Evolutionary conservation across 2,329 filamentous ascomycete genomes (phyloP).

Genomic region (Hypoxylon sp.): DNA sequence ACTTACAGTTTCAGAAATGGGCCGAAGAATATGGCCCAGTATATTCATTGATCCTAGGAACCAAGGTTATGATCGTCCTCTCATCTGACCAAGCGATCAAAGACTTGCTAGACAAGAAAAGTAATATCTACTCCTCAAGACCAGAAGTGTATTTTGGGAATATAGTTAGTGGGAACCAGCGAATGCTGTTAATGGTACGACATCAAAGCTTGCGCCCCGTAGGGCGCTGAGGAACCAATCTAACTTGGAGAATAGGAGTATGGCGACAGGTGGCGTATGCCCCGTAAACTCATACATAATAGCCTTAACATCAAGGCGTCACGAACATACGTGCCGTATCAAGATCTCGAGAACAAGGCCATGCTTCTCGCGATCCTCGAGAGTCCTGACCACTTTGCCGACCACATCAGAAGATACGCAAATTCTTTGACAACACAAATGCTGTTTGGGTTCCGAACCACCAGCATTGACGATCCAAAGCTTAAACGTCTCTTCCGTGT

Average conservation of each 20-base stretch:
- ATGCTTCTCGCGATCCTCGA: conserved; percentile 66
- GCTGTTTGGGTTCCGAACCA: conserved; percentile 63
- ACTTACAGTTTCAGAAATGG: conserved; percentile 67
- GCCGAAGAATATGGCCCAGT: conserved; percentile 66
- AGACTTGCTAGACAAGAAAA: conserved; percentile 66
- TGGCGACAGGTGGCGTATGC: conserved; percentile 55
- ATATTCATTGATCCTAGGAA: conserved; percentile 66
- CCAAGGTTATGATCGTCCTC: conserved; percentile 63
- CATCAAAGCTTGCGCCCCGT: neutral
- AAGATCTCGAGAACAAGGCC: conserved; percentile 68
- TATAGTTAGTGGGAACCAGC: conserved; percentile 41
- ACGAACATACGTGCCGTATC: conserved; percentile 67
- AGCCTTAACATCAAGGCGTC: conserved; percentile 64
- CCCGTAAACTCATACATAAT: conserved; percentile 59
- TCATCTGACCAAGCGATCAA: conserved; percentile 62
- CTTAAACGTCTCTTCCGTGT: conserved; percentile 60
- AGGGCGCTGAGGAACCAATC: neutral
- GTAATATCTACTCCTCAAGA: conserved; percentile 65
- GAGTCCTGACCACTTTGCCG: conserved; percentile 58
- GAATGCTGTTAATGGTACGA: conserved; percentile 44
- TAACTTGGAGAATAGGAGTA: conserved; percentile 48
- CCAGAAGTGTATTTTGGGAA: conserved; percentile 61
- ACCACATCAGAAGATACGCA: conserved; percentile 64
- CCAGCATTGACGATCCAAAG: conserved; percentile 58
- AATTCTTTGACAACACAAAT: conserved; percentile 65